Percentiles rank a stretch among this genome's conserved stretches.
These are phyloP conservation scores for Lunasporangiospora selenospora DNA, from an alignment of 192 early-diverging fungal genomes.

Conservation along the genomic window DNA sequence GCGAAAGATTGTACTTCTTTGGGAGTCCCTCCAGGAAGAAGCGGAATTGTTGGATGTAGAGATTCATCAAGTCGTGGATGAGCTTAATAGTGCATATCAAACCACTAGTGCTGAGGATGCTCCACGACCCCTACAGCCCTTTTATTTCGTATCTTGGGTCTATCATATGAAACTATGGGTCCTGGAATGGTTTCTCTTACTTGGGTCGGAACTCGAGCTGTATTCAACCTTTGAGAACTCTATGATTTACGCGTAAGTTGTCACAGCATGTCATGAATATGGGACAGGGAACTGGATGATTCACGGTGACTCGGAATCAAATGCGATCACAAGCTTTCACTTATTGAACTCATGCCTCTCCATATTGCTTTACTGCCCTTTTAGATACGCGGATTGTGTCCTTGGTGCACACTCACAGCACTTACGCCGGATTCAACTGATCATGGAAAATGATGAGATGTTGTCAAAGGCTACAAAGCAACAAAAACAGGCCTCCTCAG, in stretches of 20 bases:
- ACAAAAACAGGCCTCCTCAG: background rate
- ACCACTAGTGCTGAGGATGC: background rate
- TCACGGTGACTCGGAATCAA: no score
- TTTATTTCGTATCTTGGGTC: slow-evolving; percentile 69
- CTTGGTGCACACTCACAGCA: slow-evolving; percentile 43
- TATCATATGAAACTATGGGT: slow-evolving; percentile 65
- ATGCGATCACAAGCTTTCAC: no score
- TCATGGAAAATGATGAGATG: slow-evolving; percentile 5
- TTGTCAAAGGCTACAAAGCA: background rate
- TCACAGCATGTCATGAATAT: no score
- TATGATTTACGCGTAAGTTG: slow-evolving; percentile 66
- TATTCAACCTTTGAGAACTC: slow-evolving; percentile 68
- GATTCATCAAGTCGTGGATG: slow-evolving; percentile 7
- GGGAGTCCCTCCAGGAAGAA: slow-evolving; percentile 65
- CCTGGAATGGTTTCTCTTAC: slow-evolving; percentile 58
- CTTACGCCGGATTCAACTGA: slow-evolving; percentile 21
- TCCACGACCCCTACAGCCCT: slow-evolving; percentile 38
- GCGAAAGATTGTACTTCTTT: slow-evolving; percentile 61
- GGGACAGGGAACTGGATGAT: no score
- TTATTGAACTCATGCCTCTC: background rate
- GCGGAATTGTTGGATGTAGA: slow-evolving; percentile 44
- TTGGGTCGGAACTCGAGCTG: slow-evolving; percentile 74
- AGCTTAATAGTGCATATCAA: background rate
- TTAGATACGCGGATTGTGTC: slow-evolving; percentile 46
- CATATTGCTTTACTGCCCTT: background rate